Evolutionary conservation across 2,329 filamentous ascomycete genomes (phyloP), one percentile per base, ranked within the genome.

Genomic region (Sarocladium brachiariae): DNA sequence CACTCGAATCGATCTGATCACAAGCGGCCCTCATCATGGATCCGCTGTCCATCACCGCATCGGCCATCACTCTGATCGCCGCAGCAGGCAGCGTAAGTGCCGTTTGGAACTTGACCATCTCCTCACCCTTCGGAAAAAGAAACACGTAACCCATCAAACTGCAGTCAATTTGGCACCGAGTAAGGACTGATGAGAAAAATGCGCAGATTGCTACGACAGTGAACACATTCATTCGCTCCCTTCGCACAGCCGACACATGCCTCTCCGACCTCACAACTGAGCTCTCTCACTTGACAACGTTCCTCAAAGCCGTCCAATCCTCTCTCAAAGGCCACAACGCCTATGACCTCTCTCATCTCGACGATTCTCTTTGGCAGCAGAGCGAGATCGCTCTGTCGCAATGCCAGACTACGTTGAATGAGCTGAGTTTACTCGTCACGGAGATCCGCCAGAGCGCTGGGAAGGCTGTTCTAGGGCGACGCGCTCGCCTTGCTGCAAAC

Each of bases 311-410:
- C 18, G 53, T 62, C 23, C 52, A 56, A n/a, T 50, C 50, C 6
- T 52, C 55, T 2, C 39, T 62, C 19, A 55, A 58, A 16, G 53
- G 54, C 25, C 59, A 56, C 39, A 54, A 52, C 2, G 41, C 53
- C 3, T 54, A 53, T 25, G 58, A 60, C 30, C 50, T 62, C 13
- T 53, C 54, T 1, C 50, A 52, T 8, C 49, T 59, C 6, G 56
- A 60, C 13, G 55, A 56, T 8, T 53, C 55, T 1, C 43, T 63
- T 8, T 60, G 58, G 59, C 55, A 53, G 14, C 58, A 60, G 37
- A 59, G 55, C 39, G 53, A 57, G 9, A 45, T 55, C 11, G 55
- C 56, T 2, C 39, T 63, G 24, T 50, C 49, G 3, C 51, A 56
- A 37, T 61, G 59, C 11, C 52, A 58, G 14, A 51, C 52, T 6